These are phyloP conservation scores for Scalesia atractyloides DNA, from an alignment of 129 eudicot genomes.

Conservation along the genomic window DNA sequence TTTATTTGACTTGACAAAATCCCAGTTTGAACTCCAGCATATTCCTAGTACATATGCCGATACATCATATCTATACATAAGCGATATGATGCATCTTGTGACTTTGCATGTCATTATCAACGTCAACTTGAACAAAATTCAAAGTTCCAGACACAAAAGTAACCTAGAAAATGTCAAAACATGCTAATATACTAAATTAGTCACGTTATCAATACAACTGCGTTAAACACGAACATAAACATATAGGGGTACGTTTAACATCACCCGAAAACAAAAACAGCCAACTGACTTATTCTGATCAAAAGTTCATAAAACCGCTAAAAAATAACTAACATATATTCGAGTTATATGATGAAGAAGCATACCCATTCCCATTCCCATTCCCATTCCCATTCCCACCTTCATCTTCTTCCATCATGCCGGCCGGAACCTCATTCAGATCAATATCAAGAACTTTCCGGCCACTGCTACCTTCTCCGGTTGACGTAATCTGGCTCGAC, in stretches of 20 bases:
- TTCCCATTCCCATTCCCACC: neutral
- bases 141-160: slow-evolving; percentile 13
- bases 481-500: slow-evolving; percentile 34
- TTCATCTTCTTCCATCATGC: slow-evolving; percentile 29
- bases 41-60: slow-evolving; percentile 29
- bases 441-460: slow-evolving; percentile 47
- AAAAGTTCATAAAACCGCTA: slow-evolving; percentile 12
- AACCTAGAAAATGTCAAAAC: neutral
- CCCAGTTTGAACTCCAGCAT: slow-evolving; percentile 16
- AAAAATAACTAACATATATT: slow-evolving; percentile 30
- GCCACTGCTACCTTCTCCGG: slow-evolving; percentile 45
- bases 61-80: neutral
- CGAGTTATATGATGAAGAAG: slow-evolving; percentile 47
- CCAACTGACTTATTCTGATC: neutral
- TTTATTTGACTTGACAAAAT: neutral
- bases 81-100: slow-evolving; percentile 11
- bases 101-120: slow-evolving; percentile 31
- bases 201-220: neutral
- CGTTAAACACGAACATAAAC: too few species aligned
- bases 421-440: slow-evolving; percentile 51
- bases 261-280: neutral
- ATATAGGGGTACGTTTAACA: too few species aligned
- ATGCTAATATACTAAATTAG: neutral
- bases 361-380: slow-evolving; percentile 18
- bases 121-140: slow-evolving; percentile 5